Conservation (phyloP, 169 alveolate species). For the Plasmodium gaboni region DNA sequence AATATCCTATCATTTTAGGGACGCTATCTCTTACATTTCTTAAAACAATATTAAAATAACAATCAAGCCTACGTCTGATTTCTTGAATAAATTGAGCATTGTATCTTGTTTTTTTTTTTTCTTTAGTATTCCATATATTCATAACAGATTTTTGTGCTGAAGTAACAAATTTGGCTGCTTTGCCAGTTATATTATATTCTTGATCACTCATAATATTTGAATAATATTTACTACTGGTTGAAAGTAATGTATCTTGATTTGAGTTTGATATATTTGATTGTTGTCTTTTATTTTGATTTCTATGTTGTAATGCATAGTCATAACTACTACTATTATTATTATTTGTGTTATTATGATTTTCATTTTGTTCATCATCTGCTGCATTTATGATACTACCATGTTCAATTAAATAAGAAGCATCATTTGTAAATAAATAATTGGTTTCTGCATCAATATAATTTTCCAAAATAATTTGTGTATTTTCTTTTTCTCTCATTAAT, state of each 20-base stretch:
- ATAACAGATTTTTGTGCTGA: slow-evolving; percentile 80
- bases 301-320: neutral
- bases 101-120: slow-evolving; percentile 86
- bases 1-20: slow-evolving; percentile 97
- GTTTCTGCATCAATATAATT: slow-evolving; percentile 93
- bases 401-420: slow-evolving; percentile 90
- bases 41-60: slow-evolving; percentile 95
- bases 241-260: slow-evolving; percentile 3
- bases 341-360: slow-evolving; percentile 26
- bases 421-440: slow-evolving; percentile 95
- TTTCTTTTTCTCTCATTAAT: slow-evolving; percentile 92
- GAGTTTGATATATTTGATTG: slow-evolving; percentile 23
- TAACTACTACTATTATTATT: neutral
- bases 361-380: slow-evolving; percentile 76
- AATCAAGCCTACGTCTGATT: slow-evolving; percentile 95
- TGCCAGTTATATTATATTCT: slow-evolving; percentile 76
- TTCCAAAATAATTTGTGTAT: slow-evolving; percentile 90
- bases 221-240: slow-evolving; percentile 21
- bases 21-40: slow-evolving; percentile 97
- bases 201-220: slow-evolving; percentile 42
- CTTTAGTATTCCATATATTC: slow-evolving; percentile 78
- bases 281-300: slow-evolving; percentile 37
- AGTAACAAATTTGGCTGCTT: slow-evolving; percentile 81
- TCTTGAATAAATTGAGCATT: slow-evolving; percentile 92
- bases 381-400: slow-evolving; percentile 84